Percentiles rank a stretch among this genome's conserved stretches.
Evolutionary conservation across 108 stramenopile genomes (phyloP).

Genomic region (Discostella pseudostelligera): DNA sequence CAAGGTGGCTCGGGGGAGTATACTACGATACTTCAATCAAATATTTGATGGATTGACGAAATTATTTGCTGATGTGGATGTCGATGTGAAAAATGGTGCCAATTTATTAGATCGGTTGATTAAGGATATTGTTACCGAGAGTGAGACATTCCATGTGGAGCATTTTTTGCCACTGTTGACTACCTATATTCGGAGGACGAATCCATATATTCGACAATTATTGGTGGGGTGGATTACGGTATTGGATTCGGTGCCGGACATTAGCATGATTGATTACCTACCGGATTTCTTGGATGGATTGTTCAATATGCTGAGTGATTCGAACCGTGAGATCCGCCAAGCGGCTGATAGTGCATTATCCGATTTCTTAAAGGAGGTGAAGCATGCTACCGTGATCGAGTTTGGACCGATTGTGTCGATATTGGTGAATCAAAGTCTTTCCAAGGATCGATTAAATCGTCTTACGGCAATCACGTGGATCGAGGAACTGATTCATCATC

Average conservation of each 20-base stretch:
- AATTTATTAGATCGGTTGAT: conserved; percentile 92
- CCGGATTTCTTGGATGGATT: conserved; percentile 96
- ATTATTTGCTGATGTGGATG: conserved; percentile 95
- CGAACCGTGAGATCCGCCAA: conserved; percentile 93
- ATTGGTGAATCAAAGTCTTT: conserved; percentile 91
- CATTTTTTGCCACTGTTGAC: conserved; percentile 95
- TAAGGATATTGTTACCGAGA: conserved; percentile 97
- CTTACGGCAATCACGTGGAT: conserved; percentile 96
- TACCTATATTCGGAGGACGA: conserved; percentile 92
- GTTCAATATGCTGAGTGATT: conserved; percentile 97
- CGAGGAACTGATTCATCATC: conserved; percentile 91
- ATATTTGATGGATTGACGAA: conserved; percentile 97
- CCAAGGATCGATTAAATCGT: conserved; percentile 90
- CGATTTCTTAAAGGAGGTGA: conserved; percentile 90
- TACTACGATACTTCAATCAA: conserved; percentile 89
- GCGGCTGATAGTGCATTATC: conserved; percentile 85
- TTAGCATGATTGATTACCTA: conserved; percentile 94
- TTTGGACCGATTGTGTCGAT: conserved; percentile 96
- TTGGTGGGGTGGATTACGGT: conserved; percentile 97
- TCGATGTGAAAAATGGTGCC: conserved; percentile 98
- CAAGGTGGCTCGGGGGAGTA: conserved; percentile 89
- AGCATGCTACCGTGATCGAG: conserved; percentile 82
- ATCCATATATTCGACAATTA: conserved; percentile 96
- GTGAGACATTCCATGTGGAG: conserved; percentile 89
- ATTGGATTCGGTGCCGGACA: conserved; percentile 94